Evolutionary conservation across 495 filamentous ascomycete genomes (phyloP), one percentile per base, ranked within the genome.

Genomic region (Trichocladium antarcticum): DNA sequence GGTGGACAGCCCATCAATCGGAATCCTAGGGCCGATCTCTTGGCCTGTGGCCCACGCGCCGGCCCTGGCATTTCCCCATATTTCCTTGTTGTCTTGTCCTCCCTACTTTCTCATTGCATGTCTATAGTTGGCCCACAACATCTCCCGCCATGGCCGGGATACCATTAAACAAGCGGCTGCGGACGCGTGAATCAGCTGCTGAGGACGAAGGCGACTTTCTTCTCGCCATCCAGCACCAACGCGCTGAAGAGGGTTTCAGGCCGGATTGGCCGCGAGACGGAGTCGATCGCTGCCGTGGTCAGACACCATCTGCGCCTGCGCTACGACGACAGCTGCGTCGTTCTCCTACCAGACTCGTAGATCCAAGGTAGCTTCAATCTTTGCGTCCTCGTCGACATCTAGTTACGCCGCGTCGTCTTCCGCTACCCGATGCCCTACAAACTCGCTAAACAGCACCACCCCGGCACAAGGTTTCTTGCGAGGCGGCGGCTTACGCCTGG

Each of bases 321-420:
- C 31, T 2, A 32, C 31, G 31, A 32, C 31, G 31, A 32, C 5
- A 32, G 31, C 31, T 32, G 31, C 31, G 31, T 32, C 31, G 31
- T 32, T 14, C 31, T 32, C 31, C 31, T 10, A 14, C 31, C 31
- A 32, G 31, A 32, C 4, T 32, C 31, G 4, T 71, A 67, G 61
- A 47, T 64, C 4, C 58, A 51, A 48, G 68, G 67, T 1, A 63
- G 67, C 50, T 71, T 65, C 55, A 73, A 71, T 46, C 53, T 69
- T 14, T 72, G 65, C 55, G 57, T 70, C 20, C 62, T 57, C 28
- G 53, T 66, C 41, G 45, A 57, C 20, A 28, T 69, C 20, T 35
- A 56, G 20, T 47, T 42, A 21, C 29, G 16, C 24, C 24, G 35
- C 11, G 55, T 65, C 19, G 39, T 68, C 1, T 45, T 72, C 37